Percentiles rank a stretch among this genome's conserved stretches.
Evolutionary conservation across 2,329 filamentous ascomycete species (phyloP).

Genomic region (Paraphoma chrysanthemicola): DNA sequence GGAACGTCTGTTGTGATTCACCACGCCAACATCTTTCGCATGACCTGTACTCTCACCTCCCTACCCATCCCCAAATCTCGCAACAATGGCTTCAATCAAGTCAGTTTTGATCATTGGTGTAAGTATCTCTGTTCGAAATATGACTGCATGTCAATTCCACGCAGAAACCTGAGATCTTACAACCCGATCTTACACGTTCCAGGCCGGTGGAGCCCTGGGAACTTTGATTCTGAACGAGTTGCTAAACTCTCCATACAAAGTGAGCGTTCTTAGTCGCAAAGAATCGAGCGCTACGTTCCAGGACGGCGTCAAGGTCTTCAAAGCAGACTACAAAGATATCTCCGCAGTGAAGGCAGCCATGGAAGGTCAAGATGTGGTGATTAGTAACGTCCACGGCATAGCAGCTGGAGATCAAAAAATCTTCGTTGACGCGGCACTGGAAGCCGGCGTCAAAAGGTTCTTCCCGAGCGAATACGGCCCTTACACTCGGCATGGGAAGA

Average conservation of each 20-base stretch:
- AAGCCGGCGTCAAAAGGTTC: constrained; percentile 45
- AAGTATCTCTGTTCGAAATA: not conserved
- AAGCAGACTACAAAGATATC: not conserved
- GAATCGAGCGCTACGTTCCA: constrained; percentile 1
- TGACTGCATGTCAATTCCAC: not conserved
- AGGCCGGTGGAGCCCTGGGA: not conserved
- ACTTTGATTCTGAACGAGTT: not conserved
- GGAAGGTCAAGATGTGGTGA: constrained; percentile 42
- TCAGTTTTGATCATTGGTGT: not conserved
- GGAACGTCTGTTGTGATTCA: no score
- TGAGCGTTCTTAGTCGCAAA: constrained; percentile 5
- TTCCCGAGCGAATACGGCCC: constrained; percentile 48
- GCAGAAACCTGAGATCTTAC: not conserved
- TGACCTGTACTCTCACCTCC: no score
- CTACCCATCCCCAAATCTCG: no score
- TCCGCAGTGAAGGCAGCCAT: not conserved
- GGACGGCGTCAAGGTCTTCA: not conserved
- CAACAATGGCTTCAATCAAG: not conserved
- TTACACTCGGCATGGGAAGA: constrained; percentile 16
- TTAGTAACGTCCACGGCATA: constrained; percentile 30
- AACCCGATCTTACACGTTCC: not conserved
- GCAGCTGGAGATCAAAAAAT: constrained; percentile 13
- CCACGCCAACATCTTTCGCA: no score
- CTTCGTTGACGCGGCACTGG: constrained; percentile 46
- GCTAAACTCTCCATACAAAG: not conserved